These are phyloP conservation scores for Phalaenopsis aphrodite DNA, from an alignment of 106 monocot genomes.

Conservation along the genomic window DNA sequence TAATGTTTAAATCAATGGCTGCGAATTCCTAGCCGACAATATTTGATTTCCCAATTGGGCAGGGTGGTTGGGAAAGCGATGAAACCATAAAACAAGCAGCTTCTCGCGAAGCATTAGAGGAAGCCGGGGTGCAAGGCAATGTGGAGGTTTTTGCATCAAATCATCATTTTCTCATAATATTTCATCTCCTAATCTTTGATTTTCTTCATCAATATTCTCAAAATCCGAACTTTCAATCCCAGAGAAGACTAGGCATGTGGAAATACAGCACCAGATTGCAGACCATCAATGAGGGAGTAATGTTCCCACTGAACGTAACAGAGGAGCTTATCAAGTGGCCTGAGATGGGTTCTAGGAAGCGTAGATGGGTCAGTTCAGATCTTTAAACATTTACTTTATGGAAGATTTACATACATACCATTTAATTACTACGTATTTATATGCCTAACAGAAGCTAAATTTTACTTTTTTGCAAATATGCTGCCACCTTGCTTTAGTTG, in stretches of 20 bases:
- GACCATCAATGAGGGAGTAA: slow-evolving; percentile 40
- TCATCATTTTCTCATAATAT: neutral
- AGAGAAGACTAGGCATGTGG: slow-evolving; percentile 53
- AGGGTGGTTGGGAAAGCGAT: slow-evolving; percentile 89
- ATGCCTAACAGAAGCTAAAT: too few relatives aligned
- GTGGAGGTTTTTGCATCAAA: slow-evolving; percentile 6
- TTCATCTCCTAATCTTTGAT: neutral
- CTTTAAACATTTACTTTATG: neutral
- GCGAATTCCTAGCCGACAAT: too few relatives aligned
- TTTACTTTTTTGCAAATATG: too few relatives aligned
- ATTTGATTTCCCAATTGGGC: neutral
- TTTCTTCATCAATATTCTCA: neutral
- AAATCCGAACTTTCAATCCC: neutral
- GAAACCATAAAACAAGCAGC: slow-evolving; percentile 63
- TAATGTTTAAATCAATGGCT: too few relatives aligned
- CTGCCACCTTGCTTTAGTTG: too few relatives aligned
- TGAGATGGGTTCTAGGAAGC: slow-evolving; percentile 46
- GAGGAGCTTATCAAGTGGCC: slow-evolving; percentile 59
- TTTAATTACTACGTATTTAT: too few relatives aligned
- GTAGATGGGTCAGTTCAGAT: slow-evolving; percentile 54
- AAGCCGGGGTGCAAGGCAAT: slow-evolving; percentile 70
- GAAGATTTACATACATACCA: too few relatives aligned
- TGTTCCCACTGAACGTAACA: slow-evolving; percentile 76
- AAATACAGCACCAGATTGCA: slow-evolving; percentile 52
- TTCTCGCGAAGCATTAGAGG: slow-evolving; percentile 70